These are phyloP conservation scores for Kokia cookei DNA, from an alignment of 441 rosid genomes.

Conservation along the genomic window DNA sequence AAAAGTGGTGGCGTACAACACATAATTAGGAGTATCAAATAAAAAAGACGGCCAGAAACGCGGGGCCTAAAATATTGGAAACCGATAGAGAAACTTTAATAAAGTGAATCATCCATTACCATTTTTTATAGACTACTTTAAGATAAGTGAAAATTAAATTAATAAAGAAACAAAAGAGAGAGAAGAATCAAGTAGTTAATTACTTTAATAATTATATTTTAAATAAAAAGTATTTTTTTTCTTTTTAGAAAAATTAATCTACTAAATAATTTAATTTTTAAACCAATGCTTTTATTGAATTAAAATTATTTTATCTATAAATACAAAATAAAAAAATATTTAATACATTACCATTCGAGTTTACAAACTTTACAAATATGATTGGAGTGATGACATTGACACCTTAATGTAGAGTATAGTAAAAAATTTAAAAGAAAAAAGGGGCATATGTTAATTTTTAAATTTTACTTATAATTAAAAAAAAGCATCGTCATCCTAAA, in stretches of 20 bases:
- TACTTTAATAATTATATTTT: neutral
- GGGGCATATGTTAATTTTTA: no score
- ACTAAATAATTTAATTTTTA: no score
- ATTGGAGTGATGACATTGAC: no score
- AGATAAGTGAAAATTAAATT: neutral
- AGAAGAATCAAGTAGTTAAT: neutral
- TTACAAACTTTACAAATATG: no score
- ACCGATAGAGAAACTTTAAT: neutral
- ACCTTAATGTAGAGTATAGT: no score
- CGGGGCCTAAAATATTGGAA: slow-evolving; percentile 5
- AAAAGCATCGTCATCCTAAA: no score
- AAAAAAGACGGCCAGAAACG: neutral
- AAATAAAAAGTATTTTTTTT: neutral
- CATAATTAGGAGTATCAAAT: neutral
- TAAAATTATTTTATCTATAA: neutral
- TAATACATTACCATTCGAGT: no score
- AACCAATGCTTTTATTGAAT: neutral
- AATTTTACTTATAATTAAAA: no score
- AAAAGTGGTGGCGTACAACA: neutral
- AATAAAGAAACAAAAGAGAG: neutral
- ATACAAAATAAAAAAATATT: no score
- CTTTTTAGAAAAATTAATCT: no score
- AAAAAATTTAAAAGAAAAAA: no score
- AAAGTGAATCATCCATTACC: neutral
- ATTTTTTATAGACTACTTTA: neutral